Percentiles rank a stretch among this genome's conserved stretches.
Conservation (phyloP, 2,329 filamentous ascomycete species). For the Cladosporium sp. region DNA sequence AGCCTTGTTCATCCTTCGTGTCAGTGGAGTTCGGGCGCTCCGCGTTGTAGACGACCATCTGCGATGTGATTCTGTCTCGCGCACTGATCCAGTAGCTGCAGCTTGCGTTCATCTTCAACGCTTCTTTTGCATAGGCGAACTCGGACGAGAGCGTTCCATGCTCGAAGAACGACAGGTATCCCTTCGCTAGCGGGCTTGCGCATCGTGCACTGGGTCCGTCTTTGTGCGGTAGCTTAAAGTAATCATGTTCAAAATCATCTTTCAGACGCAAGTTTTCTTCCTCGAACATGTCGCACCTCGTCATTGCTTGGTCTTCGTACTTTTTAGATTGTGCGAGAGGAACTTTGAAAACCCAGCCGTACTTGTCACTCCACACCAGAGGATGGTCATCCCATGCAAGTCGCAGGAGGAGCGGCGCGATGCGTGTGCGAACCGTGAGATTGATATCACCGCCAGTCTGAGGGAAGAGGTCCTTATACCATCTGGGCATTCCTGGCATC, state of each 20-base stretch:
- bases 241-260: conserved; percentile 62
- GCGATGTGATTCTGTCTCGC: conserved; percentile 85
- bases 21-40: conserved; percentile 42
- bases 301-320: conserved; percentile 69
- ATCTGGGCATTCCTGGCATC: conserved; percentile 88
- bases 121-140: conserved; percentile 86
- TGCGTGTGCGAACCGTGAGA: conserved; percentile 79
- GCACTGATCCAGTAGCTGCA: conserved; percentile 99
- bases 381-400: conserved; percentile 87
- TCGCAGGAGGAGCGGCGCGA: conserved; percentile 79
- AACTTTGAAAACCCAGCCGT: conserved; percentile 90
- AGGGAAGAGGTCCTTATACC: conserved; percentile 88
- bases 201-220: conserved; percentile 85
- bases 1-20: conserved; percentile 54
- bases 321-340: conserved; percentile 56
- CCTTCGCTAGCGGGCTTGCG: conserved; percentile 82
- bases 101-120: conserved; percentile 95
- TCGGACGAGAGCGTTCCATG: conserved; percentile 82
- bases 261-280: conserved; percentile 64
- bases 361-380: conserved; percentile 85
- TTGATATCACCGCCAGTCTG: conserved; percentile 66
- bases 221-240: conserved; percentile 95
- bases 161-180: conserved; percentile 88
- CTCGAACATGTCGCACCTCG: conserved; percentile 69
- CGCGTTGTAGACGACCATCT: conserved; percentile 85